A percentile compares a stretch with the other conserved stretches of the same genome.
phyloP scores from a whole-genome alignment of 2,329 filamentous ascomycete genomes.

The Penicillium sp. region DNA sequence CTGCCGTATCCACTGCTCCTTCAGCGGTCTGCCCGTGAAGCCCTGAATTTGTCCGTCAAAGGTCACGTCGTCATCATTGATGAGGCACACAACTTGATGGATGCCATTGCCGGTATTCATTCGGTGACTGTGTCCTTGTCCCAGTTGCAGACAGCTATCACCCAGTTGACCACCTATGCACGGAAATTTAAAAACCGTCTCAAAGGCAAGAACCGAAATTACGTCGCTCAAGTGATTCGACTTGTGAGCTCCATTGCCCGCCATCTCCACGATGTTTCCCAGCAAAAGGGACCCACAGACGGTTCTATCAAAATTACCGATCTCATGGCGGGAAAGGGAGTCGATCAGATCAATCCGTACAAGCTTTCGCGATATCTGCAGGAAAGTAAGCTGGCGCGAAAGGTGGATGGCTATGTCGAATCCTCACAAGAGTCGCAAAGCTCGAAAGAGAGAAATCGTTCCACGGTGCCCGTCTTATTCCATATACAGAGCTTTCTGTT shows the following conservation, averaged over 20 bases:
- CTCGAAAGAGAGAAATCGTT: constrained; percentile 21
- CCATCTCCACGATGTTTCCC: constrained; percentile 55
- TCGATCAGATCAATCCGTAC: constrained; percentile 92
- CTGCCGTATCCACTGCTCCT: constrained; percentile 86
- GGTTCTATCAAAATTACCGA: constrained; percentile 65
- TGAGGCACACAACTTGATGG: constrained; percentile 96
- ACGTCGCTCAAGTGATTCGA: constrained; percentile 79
- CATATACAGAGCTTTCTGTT: constrained; percentile 65
- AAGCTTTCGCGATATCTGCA: constrained; percentile 83
- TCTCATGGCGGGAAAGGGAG: constrained; percentile 73
- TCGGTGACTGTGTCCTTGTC: constrained; percentile 67
- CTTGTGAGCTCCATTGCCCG: constrained; percentile 71
- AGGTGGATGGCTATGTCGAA: constrained; percentile 81
- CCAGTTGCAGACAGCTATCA: constrained; percentile 66
- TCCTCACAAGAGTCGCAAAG: constrained; percentile 51
- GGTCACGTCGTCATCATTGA: constrained; percentile 91
- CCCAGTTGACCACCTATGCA: constrained; percentile 74
- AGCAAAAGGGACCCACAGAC: constrained; percentile 45
- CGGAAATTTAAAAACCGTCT: constrained; percentile 81
- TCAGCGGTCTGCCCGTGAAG: constrained; percentile 80
- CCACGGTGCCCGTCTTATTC: constrained; percentile 51
- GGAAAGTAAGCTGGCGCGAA: constrained; percentile 86
- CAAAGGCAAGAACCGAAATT: constrained; percentile 85
- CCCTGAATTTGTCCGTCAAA: constrained; percentile 77
- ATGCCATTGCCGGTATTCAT: constrained; percentile 82